A percentile compares a stretch with the other conserved stretches of the same genome.
phyloP scores from a whole-genome alignment of 441 rosid species.

The Populus hybrid region DNA sequence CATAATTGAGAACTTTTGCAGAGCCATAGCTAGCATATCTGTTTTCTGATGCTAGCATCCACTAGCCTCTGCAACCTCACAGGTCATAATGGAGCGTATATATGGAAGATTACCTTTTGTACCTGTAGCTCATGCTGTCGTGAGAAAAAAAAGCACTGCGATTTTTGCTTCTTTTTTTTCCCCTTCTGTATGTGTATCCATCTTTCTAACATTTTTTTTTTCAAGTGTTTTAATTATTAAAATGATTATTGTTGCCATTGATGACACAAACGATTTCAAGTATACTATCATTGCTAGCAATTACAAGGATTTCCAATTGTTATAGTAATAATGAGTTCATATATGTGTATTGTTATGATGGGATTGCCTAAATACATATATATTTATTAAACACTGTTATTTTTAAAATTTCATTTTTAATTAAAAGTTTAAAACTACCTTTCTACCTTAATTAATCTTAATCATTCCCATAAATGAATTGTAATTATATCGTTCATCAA shows the following conservation, averaged over 20 bases:
- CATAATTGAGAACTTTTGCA: not conserved
- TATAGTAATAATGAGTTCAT: constrained; percentile 4
- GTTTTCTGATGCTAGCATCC: not conserved
- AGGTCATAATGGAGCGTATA: not conserved
- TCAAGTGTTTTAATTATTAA: constrained; percentile 3
- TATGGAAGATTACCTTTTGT: not conserved
- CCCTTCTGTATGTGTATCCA: not conserved
- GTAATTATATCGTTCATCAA: no score
- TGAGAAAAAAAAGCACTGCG: not conserved
- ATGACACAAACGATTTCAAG: constrained; percentile 40
- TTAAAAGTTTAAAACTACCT: no score
- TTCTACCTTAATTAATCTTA: no score
- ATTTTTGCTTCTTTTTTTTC: not conserved
- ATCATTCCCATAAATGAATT: no score
- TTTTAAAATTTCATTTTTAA: no score
- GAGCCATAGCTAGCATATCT: not conserved
- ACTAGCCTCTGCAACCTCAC: constrained; percentile 5
- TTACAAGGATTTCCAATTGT: constrained; percentile 12
- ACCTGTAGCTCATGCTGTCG: not conserved
- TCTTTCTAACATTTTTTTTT: not conserved
- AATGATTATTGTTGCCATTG: constrained; percentile 24
- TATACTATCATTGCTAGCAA: constrained; percentile 34
- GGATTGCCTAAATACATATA: not conserved
- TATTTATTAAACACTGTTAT: not conserved
- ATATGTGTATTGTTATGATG: not conserved